phyloP scores from a whole-genome alignment of 208 protist genomes.

The Acanthamoeba triangularis region DNA sequence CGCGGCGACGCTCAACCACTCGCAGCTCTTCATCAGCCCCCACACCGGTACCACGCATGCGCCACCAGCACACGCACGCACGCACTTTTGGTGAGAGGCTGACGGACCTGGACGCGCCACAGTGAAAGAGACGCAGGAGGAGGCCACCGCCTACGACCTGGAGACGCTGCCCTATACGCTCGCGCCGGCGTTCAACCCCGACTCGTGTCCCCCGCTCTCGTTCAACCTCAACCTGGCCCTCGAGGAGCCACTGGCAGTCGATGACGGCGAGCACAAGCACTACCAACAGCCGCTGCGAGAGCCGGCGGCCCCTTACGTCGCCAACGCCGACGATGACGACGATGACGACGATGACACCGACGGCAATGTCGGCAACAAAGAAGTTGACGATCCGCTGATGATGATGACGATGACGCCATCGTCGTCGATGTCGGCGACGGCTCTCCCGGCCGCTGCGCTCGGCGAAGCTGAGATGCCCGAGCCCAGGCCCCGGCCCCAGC shows the following conservation, averaged over 20 bases:
- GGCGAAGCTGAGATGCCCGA: too few species aligned
- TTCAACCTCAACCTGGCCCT: slow-evolving; percentile 51
- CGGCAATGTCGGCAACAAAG: background rate
- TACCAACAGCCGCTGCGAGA: background rate
- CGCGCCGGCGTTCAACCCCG: background rate
- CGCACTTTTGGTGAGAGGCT: background rate
- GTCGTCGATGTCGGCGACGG: background rate
- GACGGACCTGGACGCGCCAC: background rate
- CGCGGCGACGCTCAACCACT: background rate
- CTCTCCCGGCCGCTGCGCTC: background rate
- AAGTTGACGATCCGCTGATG: background rate
- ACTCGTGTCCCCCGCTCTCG: slow-evolving; percentile 13
- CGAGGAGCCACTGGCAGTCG: background rate
- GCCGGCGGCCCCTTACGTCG: background rate
- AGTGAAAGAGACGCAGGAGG: slow-evolving; percentile 53
- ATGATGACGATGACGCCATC: too few species aligned
- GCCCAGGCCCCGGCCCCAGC: too few species aligned
- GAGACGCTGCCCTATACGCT: background rate
- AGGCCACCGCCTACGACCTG: background rate
- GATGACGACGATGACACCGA: background rate
- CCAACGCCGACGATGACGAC: background rate
- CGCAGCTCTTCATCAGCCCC: slow-evolving; percentile 11
- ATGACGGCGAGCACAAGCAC: background rate
- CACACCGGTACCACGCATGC: background rate
- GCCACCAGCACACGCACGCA: background rate